Evolutionary conservation across 1,284 basidiomycete genomes (phyloP).

Genomic region (Thelephora terrestris): DNA sequence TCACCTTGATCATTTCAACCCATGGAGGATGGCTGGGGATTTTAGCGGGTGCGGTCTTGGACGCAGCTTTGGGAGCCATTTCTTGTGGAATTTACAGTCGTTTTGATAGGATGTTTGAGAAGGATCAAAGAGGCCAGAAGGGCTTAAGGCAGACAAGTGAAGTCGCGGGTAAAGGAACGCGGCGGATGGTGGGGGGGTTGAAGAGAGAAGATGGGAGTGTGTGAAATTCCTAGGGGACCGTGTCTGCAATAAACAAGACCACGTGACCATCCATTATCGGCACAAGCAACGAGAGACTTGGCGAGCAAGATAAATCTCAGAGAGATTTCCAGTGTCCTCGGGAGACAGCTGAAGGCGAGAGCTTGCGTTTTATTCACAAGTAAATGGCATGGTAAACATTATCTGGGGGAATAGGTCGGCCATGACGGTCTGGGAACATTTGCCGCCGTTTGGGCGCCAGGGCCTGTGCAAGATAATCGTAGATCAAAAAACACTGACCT

Average conservation of each 20-base stretch:
- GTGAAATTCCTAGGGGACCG: background rate
- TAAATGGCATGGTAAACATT: too few species aligned
- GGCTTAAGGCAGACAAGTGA: background rate
- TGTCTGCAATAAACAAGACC: constrained; percentile 1
- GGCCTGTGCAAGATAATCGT: too few species aligned
- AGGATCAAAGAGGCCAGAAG: background rate
- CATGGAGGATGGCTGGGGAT: constrained; percentile 54
- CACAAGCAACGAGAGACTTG: too few species aligned
- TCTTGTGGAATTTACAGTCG: constrained; percentile 25
- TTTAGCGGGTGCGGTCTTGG: constrained; percentile 28
- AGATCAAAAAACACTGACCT: too few species aligned
- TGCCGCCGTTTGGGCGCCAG: too few species aligned
- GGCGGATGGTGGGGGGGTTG: background rate
- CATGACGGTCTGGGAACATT: too few species aligned
- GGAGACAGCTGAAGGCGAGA: too few species aligned
- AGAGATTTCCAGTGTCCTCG: too few species aligned
- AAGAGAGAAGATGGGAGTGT: constrained; percentile 1
- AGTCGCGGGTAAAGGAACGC: background rate
- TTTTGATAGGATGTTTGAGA: background rate
- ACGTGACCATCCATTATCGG: background rate
- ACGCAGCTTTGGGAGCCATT: constrained; percentile 20
- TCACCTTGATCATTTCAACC: constrained; percentile 75
- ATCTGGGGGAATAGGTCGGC: too few species aligned
- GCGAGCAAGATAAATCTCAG: too few species aligned
- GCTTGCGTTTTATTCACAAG: too few species aligned